These are phyloP conservation scores for Fusarium pseudoanthophilum DNA, from an alignment of 2,329 filamentous ascomycete genomes.

Conservation along the genomic window DNA sequence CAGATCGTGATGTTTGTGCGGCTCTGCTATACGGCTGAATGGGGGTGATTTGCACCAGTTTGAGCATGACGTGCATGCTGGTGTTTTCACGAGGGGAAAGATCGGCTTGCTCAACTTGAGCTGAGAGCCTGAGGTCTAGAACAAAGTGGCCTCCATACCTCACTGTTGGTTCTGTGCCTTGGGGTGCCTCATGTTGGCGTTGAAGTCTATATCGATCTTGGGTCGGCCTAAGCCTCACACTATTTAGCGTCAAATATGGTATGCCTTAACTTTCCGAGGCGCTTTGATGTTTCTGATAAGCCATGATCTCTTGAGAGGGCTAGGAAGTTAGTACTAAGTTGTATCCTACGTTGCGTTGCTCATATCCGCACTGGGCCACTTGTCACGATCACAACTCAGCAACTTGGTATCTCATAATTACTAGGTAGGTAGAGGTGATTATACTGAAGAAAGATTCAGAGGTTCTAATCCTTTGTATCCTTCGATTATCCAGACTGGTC, in stretches of 20 bases:
- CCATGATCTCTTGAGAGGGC: background rate
- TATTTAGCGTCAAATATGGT: background rate
- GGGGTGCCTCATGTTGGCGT: background rate
- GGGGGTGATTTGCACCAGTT: background rate
- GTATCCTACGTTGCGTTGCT: background rate
- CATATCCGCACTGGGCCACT: background rate
- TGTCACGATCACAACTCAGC: background rate
- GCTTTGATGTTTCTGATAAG: background rate
- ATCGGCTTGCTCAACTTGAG: background rate
- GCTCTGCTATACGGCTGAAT: constrained; percentile 5
- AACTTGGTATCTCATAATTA: background rate
- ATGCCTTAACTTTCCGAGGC: constrained; percentile 4
- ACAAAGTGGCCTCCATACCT: background rate
- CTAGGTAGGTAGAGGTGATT: background rate
- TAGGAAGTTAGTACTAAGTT: background rate
- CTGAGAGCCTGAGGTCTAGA: background rate
- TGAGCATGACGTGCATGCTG: constrained; percentile 12
- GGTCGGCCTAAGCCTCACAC: background rate
- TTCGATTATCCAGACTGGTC: background rate
- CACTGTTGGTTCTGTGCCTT: background rate
- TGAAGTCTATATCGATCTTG: background rate
- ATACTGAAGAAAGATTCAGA: background rate
- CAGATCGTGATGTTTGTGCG: background rate
- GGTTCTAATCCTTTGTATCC: background rate
- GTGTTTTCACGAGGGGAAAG: background rate